Base-by-base conservation (phyloP, 1,284 basidiomycete genomes). In the Heliocybe sulcata region DNA sequence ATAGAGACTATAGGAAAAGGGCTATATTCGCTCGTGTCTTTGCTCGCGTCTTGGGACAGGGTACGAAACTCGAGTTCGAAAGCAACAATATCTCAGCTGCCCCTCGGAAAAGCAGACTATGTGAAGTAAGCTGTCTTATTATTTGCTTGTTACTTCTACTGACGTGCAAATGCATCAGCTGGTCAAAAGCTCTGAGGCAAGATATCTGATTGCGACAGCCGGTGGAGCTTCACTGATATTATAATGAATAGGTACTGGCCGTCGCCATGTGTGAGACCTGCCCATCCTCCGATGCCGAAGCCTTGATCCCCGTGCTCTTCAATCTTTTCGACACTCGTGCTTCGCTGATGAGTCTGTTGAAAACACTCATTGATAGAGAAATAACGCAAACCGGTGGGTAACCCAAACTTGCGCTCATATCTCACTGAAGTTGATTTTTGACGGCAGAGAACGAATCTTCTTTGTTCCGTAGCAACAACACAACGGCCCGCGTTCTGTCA, bases 1-100 rank as follows among this genome's bases (percentile, higher is more conserved):
- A 92, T 63, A 72, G 77, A 26, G 89, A 95, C 64, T 74, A 79
- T 16, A 72, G 81, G 26, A 87, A 90, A 63, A 83, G 92, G 35
- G 78, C 83, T 2, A 91, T 94, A 23, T 96, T 95, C 65, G 85
- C 92, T 54, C 85, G 90, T 64, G 85, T 94, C n/a, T 92, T 95
- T 69, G 85, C 90, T 50, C 82, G 89, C 51, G 91, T 94, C 2
- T 78, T 97, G 52, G 81, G 85, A 14, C 86, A 90, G 63, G 92
- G 91, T 19, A 84, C 89, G 19, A 83, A 82, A 57, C 85, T 91
- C 55, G 81, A 83, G 56, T 73, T 79, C 1, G 77, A 79, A 58
- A 81, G 83, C 42, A 77, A 77, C 55, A 73, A 80, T 4, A 71
- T 77, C 22, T 67, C 73, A n/a, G 71, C 27, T 4, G 47, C 75